Base-by-base conservation (phyloP, 768 basidiomycete species). In the Xerocomus brunneocitrinus region DNA sequence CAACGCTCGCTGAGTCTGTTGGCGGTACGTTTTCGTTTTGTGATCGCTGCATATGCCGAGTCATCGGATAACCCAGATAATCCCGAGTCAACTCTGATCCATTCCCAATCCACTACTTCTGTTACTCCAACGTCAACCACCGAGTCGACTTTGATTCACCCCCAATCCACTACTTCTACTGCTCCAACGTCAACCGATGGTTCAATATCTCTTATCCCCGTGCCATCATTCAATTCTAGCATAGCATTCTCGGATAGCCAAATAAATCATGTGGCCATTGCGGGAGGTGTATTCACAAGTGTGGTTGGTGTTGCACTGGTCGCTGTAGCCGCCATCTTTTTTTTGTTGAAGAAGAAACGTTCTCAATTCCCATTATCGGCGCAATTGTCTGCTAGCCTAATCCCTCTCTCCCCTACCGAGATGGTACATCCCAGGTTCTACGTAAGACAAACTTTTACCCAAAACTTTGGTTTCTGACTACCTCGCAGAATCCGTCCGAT, bases 231-330 rank as follows among this genome's bases (percentile, higher is more conserved):
- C 19, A 19, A 3, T n/a, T n/a, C 47, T 24, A 34, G 57, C 12
- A 30, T 27, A 2, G 3, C 59, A 8, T 25, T 48, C 28, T 32
- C 54, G 36, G 43, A 58, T 44, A 55, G 35, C 24, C 48, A 10
- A 13, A 50, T 55, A 16, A 69, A 80, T 58, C 70, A 77, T 1
- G 83, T 79, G 3, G 80, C 81, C 8, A 85, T 86, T 35, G 74
- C 79, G 2, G 83, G 83, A 2, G 80, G 80, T 19, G 84, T 86
- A 38, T 81, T 79, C 0, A 84, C 84, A 38, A 84, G 85, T n/a
- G 78, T 85, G 1, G 73, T 79, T 27, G 73, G 65, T 16, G 52
- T 80, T 19, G 76, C 73, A 8, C 56, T 78, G 42, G 66, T 83
- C 13, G 74, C 60, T 5, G 76, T 66, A 2, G 56, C 60, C 5